phyloP scores from a whole-genome alignment of 306 rosid genomes.

The Rosa persica region DNA sequence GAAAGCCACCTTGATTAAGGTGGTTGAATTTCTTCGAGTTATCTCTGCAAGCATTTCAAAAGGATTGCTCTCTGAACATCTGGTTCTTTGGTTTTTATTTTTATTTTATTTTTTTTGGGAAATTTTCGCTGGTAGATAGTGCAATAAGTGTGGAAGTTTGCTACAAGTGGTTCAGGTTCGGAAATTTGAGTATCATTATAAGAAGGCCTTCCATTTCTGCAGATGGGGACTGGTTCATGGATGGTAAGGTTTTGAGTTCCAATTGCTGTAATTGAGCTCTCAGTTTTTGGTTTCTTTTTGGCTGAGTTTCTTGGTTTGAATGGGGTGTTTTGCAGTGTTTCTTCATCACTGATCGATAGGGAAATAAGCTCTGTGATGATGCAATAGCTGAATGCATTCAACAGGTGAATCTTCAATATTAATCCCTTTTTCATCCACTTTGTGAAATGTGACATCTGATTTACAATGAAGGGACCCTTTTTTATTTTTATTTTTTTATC shows the following conservation, averaged over 20 bases:
- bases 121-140: conserved; percentile 69
- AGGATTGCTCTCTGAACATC: conserved; percentile 13
- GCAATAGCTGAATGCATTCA: conserved; percentile 81
- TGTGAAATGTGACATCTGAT: not conserved
- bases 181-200: conserved; percentile 75
- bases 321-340: conserved; percentile 50
- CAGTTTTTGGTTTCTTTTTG: not conserved
- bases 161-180: conserved; percentile 88
- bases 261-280: not conserved
- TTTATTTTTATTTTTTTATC: not conserved
- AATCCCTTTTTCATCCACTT: not conserved
- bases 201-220: conserved; percentile 91
- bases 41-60: conserved; percentile 21
- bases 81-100: not conserved
- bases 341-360: conserved; percentile 79
- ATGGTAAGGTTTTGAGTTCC: conserved; percentile 54
- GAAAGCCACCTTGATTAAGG: conserved; percentile 78
- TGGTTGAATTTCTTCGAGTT: conserved; percentile 19
- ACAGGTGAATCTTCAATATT: conserved; percentile 59
- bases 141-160: conserved; percentile 92
- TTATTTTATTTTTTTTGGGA: not conserved
- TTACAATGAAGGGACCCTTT: not conserved
- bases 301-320: conserved; percentile 10
- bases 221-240: conserved; percentile 98
- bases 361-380: conserved; percentile 65